Percentiles rank a stretch among this genome's conserved stretches.
These are phyloP conservation scores for Kwoniella sp. DNA, from an alignment of 768 basidiomycete species.

Conservation along the genomic window DNA sequence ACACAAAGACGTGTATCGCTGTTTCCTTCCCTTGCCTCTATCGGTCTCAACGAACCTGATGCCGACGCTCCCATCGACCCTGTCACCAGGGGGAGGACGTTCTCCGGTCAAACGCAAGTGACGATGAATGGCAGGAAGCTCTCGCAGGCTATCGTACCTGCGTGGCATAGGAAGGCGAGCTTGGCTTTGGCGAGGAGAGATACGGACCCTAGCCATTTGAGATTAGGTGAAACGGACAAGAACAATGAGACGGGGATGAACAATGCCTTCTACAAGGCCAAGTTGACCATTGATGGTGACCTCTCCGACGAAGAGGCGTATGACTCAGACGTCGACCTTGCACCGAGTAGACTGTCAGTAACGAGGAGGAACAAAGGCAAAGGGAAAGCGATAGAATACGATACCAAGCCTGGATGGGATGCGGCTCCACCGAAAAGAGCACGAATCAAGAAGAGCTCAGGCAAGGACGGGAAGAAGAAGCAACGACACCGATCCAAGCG, in stretches of 20 bases:
- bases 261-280: conserved; percentile 35
- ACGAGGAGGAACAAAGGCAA: conserved; percentile 22
- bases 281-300: conserved; percentile 33
- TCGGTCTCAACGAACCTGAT: conserved; percentile 21
- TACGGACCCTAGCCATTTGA: conserved; percentile 34
- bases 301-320: conserved; percentile 27
- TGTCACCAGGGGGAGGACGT: conserved; percentile 10
- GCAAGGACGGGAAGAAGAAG: conserved; percentile 20
- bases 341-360: conserved; percentile 12
- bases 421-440: conserved; percentile 26
- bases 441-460: conserved; percentile 11
- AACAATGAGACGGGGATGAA: conserved; percentile 26
- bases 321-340: conserved; percentile 13
- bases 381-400: conserved; percentile 13
- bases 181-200: conserved; percentile 28
- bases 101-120: conserved; percentile 24
- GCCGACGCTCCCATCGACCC: conserved; percentile 26
- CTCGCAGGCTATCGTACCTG: conserved; percentile 31
- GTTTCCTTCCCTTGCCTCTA: conserved; percentile 27
- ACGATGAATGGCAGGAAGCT: conserved; percentile 36
- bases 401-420: conserved; percentile 36
- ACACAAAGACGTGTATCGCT: conserved; percentile 22
- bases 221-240: conserved; percentile 38
- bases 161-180: conserved; percentile 35
- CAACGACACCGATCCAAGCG: conserved; percentile 34